phyloP scores from a whole-genome alignment of 495 filamentous ascomycete genomes.

The Talaromyces trachyspermus region DNA sequence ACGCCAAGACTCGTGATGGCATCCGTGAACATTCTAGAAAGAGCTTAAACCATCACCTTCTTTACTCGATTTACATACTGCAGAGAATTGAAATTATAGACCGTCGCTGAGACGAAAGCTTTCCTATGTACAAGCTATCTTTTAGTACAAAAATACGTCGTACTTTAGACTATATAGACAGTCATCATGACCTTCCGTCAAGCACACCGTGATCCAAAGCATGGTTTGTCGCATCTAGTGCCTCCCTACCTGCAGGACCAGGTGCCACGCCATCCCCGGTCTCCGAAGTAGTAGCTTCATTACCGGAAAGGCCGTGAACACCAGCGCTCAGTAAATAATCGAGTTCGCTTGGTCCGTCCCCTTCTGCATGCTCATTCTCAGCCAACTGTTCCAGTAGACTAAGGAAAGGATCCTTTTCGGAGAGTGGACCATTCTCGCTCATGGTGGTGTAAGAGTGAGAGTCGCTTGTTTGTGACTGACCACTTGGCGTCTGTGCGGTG shows the following conservation, averaged over 20 bases:
- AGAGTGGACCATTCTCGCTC: slow-evolving; percentile 12
- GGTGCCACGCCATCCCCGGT: neutral
- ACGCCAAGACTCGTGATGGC: slow-evolving; percentile 2
- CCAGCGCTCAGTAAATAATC: slow-evolving; percentile 58
- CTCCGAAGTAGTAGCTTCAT: neutral
- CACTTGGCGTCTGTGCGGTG: slow-evolving; percentile 28
- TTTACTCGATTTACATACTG: too few species aligned
- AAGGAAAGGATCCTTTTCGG: slow-evolving; percentile 73
- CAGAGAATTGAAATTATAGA: too few species aligned
- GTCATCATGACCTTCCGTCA: too few species aligned
- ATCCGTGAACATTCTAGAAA: slow-evolving; percentile 6
- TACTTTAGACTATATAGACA: too few species aligned
- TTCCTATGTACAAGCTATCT: too few species aligned
- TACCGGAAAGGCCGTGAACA: slow-evolving; percentile 12
- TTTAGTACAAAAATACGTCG: too few species aligned
- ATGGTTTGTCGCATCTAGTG: too few species aligned
- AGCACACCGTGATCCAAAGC: too few species aligned
- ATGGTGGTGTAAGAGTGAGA: slow-evolving; percentile 26
- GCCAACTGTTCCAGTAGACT: slow-evolving; percentile 73
- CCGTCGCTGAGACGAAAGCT: too few species aligned
- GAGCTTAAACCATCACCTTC: slow-evolving; percentile 7
- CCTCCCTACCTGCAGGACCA: neutral
- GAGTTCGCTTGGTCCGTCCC: slow-evolving; percentile 54
- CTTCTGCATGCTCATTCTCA: slow-evolving; percentile 53
- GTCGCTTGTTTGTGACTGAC: slow-evolving; percentile 28